Conservation (phyloP, 805 yeast genomes). For the Sugiyamaella chiloensis region DNA sequence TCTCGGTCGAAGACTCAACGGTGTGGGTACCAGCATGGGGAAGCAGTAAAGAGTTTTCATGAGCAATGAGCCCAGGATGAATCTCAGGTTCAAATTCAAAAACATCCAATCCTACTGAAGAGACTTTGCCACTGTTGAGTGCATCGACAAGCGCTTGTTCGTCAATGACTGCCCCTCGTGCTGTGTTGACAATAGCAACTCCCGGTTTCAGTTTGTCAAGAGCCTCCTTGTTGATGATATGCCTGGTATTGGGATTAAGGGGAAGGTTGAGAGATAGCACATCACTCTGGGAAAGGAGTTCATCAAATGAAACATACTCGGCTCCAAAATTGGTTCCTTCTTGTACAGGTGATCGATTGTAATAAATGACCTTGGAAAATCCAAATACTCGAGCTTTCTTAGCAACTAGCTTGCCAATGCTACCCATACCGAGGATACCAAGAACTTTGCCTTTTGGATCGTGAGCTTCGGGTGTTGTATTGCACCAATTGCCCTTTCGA, state of each 20-base stretch:
- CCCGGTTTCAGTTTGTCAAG: slow-evolving; percentile 51
- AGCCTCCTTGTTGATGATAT: slow-evolving; percentile 45
- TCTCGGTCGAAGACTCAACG: slow-evolving; percentile 47
- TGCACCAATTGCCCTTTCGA: slow-evolving; percentile 45
- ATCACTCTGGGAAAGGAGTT: slow-evolving; percentile 45
- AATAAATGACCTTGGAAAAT: slow-evolving; percentile 46
- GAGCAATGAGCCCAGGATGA: slow-evolving; percentile 42
- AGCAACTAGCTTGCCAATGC: slow-evolving; percentile 54
- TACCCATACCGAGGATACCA: slow-evolving; percentile 63
- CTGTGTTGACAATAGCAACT: slow-evolving; percentile 51
- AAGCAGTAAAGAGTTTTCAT: slow-evolving; percentile 48
- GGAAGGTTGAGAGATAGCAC: slow-evolving; percentile 50
- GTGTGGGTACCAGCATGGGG: slow-evolving; percentile 53
- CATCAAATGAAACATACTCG: slow-evolving; percentile 45
- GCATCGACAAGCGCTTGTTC: slow-evolving; percentile 46
- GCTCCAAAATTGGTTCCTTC: slow-evolving; percentile 47
- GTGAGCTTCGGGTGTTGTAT: slow-evolving; percentile 42
- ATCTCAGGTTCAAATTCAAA: slow-evolving; percentile 55
- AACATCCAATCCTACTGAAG: slow-evolving; percentile 54
- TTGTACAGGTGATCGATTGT: slow-evolving; percentile 46
- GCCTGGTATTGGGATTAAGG: slow-evolving; percentile 47
- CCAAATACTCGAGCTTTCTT: slow-evolving; percentile 50
- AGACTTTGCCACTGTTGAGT: slow-evolving; percentile 47
- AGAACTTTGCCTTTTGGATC: slow-evolving; percentile 49
- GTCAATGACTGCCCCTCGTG: slow-evolving; percentile 56